Evolutionary conservation across 78 protist species (phyloP).

Genomic region (Pelomyxa schiedti): DNA sequence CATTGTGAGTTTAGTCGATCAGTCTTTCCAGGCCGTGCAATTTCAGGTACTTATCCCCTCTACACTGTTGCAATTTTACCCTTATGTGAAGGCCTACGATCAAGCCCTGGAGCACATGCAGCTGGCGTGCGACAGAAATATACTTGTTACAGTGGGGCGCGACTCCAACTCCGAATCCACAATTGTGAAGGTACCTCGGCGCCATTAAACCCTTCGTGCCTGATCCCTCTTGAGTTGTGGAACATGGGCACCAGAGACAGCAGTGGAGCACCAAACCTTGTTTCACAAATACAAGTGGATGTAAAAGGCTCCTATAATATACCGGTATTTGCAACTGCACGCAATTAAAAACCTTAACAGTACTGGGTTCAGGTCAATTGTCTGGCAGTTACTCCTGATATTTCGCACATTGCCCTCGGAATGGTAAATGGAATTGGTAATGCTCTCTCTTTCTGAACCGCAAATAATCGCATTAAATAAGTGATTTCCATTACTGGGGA

Average conservation of each 20-base stretch:
- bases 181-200: too few species aligned
- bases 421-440: conserved; percentile 38
- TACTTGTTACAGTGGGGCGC: conserved; percentile 27
- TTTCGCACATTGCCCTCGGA: conserved; percentile 42
- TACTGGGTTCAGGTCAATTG: conserved; percentile 12
- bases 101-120: not conserved
- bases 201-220: too few species aligned
- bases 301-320: not conserved
- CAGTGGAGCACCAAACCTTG: too few species aligned
- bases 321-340: not conserved
- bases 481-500: conserved; percentile 18
- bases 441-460: conserved; percentile 23
- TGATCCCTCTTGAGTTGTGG: too few species aligned
- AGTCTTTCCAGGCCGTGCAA: too few species aligned
- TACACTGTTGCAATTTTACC: too few species aligned
- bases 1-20: too few species aligned
- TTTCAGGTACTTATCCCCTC: too few species aligned
- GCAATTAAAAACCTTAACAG: not conserved
- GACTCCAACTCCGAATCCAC: too few species aligned
- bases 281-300: too few species aligned
- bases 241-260: too few species aligned
- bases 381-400: conserved; percentile 18
- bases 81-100: too few species aligned
- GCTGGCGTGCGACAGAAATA: conserved; percentile 31
- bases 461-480: conserved; percentile 27